phyloP scores from a whole-genome alignment of 2,329 filamentous ascomycete species.

The Ceratocystis alfenasii region DNA sequence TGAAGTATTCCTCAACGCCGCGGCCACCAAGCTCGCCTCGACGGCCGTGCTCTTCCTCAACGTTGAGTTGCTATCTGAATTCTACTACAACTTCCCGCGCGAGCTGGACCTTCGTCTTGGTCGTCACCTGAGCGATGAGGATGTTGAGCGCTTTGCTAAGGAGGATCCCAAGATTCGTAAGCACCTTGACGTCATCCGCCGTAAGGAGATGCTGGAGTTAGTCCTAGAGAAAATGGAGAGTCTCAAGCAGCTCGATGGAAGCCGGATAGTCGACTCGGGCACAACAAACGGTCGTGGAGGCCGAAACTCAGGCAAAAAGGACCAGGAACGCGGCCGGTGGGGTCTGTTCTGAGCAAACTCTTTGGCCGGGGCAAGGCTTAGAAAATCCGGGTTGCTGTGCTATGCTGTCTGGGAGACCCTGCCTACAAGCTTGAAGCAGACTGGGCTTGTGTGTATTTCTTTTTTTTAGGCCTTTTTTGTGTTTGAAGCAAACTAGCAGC shows the following conservation, averaged over 20 bases:
- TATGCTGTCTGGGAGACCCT: neutral
- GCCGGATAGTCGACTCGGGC: conserved; percentile 12
- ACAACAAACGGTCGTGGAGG: conserved; percentile 16
- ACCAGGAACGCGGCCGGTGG: conserved; percentile 38
- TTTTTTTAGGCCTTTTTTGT: neutral
- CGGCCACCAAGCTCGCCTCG: conserved; percentile 84
- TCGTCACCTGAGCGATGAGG: conserved; percentile 60
- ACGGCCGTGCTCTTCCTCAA: conserved; percentile 96
- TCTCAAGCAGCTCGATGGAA: conserved; percentile 67
- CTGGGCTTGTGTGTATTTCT: neutral
- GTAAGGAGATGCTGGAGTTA: conserved; percentile 86
- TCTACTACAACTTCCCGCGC: conserved; percentile 94
- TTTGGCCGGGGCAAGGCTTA: neutral
- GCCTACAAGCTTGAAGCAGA: neutral
- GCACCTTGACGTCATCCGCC: conserved; percentile 81
- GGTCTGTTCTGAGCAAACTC: conserved; percentile 34
- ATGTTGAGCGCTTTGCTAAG: conserved; percentile 81
- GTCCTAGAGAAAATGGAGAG: conserved; percentile 95
- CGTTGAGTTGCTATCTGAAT: conserved; percentile 90
- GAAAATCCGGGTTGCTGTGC: neutral
- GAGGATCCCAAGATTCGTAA: conserved; percentile 83
- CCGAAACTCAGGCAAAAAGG: conserved; percentile 22
- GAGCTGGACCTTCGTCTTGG: conserved; percentile 81
- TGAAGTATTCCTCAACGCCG: conserved; percentile 94
- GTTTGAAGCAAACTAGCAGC: conserved; percentile 2